A percentile compares a stretch with the other conserved stretches of the same genome.
phyloP scores from a whole-genome alignment of 495 filamentous ascomycete species.

The Talaromyces borbonicus region DNA sequence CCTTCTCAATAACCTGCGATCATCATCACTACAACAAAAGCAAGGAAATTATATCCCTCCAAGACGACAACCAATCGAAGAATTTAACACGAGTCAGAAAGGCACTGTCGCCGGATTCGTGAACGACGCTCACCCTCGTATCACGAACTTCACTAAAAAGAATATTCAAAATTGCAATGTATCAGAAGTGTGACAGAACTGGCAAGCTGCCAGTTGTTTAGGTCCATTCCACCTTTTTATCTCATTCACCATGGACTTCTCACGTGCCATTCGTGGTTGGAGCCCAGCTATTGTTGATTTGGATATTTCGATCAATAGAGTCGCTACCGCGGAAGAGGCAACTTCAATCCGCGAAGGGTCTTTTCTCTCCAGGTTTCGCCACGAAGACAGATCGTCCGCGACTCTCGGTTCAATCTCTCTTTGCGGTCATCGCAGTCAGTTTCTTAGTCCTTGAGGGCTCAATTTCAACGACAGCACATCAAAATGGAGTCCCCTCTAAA shows the following conservation, averaged over 20 bases:
- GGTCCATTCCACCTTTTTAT: constrained; percentile 2
- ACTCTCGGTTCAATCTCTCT: no score
- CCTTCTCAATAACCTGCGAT: not conserved
- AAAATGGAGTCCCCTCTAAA: constrained; percentile 6
- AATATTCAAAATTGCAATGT: constrained; percentile 4
- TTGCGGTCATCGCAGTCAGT: no score
- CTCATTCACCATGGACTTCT: constrained; percentile 4
- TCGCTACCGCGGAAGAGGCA: not conserved
- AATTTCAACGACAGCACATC: not conserved
- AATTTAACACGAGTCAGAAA: constrained; percentile 4
- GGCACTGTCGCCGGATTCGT: constrained; percentile 7
- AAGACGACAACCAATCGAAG: not conserved
- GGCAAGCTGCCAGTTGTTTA: constrained; percentile 6
- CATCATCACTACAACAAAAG: no score
- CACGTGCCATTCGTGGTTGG: constrained; percentile 6
- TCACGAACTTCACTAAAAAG: not conserved
- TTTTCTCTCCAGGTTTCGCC: not conserved
- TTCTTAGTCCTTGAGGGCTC: not conserved
- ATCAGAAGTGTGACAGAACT: not conserved
- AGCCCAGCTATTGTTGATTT: constrained; percentile 2
- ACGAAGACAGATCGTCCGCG: no score
- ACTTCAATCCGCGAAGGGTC: not conserved
- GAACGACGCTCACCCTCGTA: not conserved
- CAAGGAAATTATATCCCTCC: not conserved
- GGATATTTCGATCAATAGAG: not conserved